Evolutionary conservation across 768 basidiomycete genomes (phyloP).

Genomic region (Auriculariales sp.): DNA sequence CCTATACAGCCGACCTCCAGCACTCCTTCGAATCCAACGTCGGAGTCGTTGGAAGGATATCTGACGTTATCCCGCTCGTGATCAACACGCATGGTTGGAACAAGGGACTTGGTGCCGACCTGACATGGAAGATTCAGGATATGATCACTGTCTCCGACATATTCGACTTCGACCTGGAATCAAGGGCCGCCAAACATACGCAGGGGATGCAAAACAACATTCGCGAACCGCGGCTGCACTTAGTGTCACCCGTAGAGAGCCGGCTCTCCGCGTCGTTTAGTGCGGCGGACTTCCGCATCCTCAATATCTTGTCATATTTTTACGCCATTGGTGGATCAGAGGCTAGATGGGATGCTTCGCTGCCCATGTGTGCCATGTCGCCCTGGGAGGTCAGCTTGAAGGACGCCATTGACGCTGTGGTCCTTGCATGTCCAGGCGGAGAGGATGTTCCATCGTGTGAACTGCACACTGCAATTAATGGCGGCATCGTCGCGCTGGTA

Average conservation of each 20-base stretch:
- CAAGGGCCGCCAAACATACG: background rate
- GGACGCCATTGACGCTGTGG: constrained; percentile 43
- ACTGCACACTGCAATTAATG: constrained; percentile 57
- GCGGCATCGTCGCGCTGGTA: constrained; percentile 66
- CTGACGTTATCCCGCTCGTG: constrained; percentile 60
- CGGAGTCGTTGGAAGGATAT: constrained; percentile 24
- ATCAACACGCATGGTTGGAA: constrained; percentile 97
- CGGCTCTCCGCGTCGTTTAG: constrained; percentile 31
- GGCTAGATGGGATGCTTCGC: constrained; percentile 45
- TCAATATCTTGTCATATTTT: constrained; percentile 68
- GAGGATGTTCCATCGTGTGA: constrained; percentile 71
- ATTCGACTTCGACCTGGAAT: constrained; percentile 21
- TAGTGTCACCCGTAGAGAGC: constrained; percentile 32
- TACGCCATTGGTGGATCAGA: constrained; percentile 33
- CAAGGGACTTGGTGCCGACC: constrained; percentile 81
- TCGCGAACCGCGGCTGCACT: constrained; percentile 5
- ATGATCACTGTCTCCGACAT: constrained; percentile 44
- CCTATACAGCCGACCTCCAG: constrained; percentile 57
- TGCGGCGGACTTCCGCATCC: constrained; percentile 54
- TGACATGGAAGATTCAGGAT: constrained; percentile 56
- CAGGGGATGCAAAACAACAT: background rate
- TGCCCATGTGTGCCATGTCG: constrained; percentile 49
- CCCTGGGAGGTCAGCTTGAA: constrained; percentile 62
- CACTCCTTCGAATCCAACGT: constrained; percentile 22
- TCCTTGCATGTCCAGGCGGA: constrained; percentile 55